Percentiles rank a stretch among this genome's conserved stretches.
Evolutionary conservation across 768 basidiomycete species (phyloP).

Genomic region (Ramaria sp.): DNA sequence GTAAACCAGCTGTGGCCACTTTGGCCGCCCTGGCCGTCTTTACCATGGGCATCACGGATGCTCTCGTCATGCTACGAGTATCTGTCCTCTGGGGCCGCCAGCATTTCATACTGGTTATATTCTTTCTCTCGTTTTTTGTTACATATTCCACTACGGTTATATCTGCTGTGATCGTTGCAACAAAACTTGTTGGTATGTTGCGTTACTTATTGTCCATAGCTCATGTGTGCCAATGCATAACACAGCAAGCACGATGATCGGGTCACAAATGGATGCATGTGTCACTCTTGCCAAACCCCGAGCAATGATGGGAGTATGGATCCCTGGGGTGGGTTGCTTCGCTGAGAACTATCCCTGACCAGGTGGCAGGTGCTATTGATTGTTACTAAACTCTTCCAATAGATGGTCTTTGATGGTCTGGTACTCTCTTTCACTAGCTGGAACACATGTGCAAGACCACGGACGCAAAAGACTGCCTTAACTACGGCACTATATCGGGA

Average conservation of each 20-base stretch:
- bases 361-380: neutral
- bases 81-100: slow-evolving; percentile 9
- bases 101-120: neutral
- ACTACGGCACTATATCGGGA: slow-evolving; percentile 2
- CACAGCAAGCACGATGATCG: neutral
- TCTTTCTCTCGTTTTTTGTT: neutral
- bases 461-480: neutral
- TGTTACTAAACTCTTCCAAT: neutral
- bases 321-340: neutral
- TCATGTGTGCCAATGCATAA: no score
- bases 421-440: slow-evolving; percentile 3
- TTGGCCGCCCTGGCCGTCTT: neutral
- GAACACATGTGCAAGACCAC: slow-evolving; percentile 5
- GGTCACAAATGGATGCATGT: no score
- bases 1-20: neutral
- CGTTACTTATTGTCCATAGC: neutral
- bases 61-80: slow-evolving; percentile 6
- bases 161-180: neutral
- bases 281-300: neutral
- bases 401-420: slow-evolving; percentile 6
- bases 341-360: neutral
- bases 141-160: neutral
- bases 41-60: slow-evolving; percentile 3
- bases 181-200: neutral
- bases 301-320: neutral